These are phyloP conservation scores for Talaromyces sp. DNA, from an alignment of 2,329 filamentous ascomycete species.

Conservation along the genomic window DNA sequence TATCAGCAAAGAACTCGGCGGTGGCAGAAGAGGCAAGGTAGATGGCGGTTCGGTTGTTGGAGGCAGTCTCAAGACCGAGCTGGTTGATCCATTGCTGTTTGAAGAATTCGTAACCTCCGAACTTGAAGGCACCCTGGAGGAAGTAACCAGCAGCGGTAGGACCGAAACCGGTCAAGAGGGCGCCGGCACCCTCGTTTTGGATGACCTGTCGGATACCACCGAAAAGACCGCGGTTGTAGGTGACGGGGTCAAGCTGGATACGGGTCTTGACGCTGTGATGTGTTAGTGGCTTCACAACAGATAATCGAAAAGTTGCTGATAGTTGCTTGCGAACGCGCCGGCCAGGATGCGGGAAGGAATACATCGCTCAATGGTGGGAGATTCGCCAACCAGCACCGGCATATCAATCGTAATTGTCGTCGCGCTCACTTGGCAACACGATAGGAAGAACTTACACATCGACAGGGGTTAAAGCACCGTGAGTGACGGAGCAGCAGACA, in stretches of 20 bases:
- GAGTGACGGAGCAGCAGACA: conserved; percentile 95
- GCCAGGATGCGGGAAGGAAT: neutral
- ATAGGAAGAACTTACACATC: conserved; percentile 77
- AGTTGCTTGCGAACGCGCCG: neutral
- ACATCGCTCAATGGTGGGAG: neutral
- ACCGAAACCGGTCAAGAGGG: conserved; percentile 78
- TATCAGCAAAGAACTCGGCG: conserved; percentile 61
- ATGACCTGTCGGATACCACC: conserved; percentile 84
- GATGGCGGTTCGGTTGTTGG: conserved; percentile 73
- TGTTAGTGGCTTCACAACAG: conserved; percentile 17
- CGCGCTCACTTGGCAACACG: neutral
- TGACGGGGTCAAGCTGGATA: conserved; percentile 85
- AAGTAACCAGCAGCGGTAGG: conserved; percentile 88
- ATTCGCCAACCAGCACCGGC: neutral
- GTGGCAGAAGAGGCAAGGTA: conserved; percentile 64
- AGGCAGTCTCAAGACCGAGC: conserved; percentile 70
- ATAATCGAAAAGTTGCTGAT: conserved; percentile 8
- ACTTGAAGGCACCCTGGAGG: conserved; percentile 90
- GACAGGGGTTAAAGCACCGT: conserved; percentile 93
- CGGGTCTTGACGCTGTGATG: conserved; percentile 80
- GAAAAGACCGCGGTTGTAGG: conserved; percentile 83
- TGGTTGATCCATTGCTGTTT: conserved; percentile 83
- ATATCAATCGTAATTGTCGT: neutral
- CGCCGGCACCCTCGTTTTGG: conserved; percentile 75
- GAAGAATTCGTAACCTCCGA: conserved; percentile 94